phyloP scores from a whole-genome alignment of 116 monocot genomes.

The Dioscorea cayenensis region DNA sequence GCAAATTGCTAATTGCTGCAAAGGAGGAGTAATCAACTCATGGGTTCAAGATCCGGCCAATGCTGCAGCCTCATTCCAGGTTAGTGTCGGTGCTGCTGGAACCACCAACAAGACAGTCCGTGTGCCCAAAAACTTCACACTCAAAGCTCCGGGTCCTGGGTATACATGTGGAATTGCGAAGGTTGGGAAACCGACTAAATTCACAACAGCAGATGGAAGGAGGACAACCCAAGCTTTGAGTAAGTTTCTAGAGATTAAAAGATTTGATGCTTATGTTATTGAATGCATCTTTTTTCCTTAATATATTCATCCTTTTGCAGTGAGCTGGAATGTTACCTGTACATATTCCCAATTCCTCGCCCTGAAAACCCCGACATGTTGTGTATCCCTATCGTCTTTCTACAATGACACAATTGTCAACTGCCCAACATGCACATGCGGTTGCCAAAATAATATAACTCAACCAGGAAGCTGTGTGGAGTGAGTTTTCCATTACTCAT shows the following conservation, averaged over 20 bases:
- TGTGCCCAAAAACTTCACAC: conserved; percentile 66
- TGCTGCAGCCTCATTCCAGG: conserved; percentile 62
- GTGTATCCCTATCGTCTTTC: conserved; percentile 86
- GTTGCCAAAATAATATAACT: conserved; percentile 70
- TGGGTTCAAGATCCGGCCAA: conserved; percentile 68
- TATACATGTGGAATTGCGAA: conserved; percentile 71
- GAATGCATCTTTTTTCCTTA: too few species aligned
- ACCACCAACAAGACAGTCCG: conserved; percentile 70
- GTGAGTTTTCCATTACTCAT: conserved; percentile 31
- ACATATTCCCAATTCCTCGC: conserved; percentile 82
- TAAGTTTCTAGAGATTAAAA: conserved; percentile 20
- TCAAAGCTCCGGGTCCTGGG: conserved; percentile 64
- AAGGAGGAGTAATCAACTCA: conserved; percentile 75
- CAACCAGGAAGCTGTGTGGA: conserved; percentile 71
- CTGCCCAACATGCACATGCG: conserved; percentile 76
- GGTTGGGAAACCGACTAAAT: conserved; percentile 49
- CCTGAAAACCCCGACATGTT: conserved; percentile 70
- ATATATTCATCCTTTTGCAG: conserved; percentile 28
- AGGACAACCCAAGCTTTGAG: conserved; percentile 81
- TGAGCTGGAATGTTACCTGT: conserved; percentile 87
- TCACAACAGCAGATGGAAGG: conserved; percentile 54
- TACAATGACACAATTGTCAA: conserved; percentile 81
- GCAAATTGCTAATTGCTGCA: conserved; percentile 90
- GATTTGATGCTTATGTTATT: too few species aligned
- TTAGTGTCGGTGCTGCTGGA: conserved; percentile 67